These are phyloP conservation scores for Umbelopsis sp. DNA, from an alignment of 371 early-diverging fungal species.

Conservation along the genomic window DNA sequence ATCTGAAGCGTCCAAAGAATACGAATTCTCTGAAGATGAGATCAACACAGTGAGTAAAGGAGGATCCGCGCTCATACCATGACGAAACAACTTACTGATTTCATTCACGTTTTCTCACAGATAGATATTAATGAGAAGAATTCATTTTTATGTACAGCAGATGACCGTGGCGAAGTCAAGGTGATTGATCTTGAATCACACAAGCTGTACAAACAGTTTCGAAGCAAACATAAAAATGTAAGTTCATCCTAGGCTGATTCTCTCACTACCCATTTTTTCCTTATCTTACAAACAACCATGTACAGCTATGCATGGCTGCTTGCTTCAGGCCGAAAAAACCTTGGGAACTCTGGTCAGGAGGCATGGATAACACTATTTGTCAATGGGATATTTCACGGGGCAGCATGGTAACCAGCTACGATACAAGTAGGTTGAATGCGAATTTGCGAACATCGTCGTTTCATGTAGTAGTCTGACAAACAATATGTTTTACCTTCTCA, in stretches of 20 bases:
- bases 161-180: conserved; percentile 47
- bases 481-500: neutral
- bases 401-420: conserved; percentile 27
- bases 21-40: conserved; percentile 46
- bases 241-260: neutral
- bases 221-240: conserved; percentile 46
- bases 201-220: conserved; percentile 42
- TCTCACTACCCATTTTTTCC: neutral
- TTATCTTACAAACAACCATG: too few species aligned
- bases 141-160: conserved; percentile 43
- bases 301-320: conserved; percentile 50
- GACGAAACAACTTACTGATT: neutral
- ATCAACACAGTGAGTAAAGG: conserved; percentile 40
- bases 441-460: neutral
- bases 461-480: too few species aligned
- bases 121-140: conserved; percentile 48
- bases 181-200: conserved; percentile 47
- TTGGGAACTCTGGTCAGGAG: conserved; percentile 60
- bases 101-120: conserved; percentile 21
- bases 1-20: conserved; percentile 28
- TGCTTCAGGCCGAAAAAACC: conserved; percentile 44
- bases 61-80: neutral
- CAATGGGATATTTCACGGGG: conserved; percentile 55
- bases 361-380: conserved; percentile 46
- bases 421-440: conserved; percentile 33